A percentile compares a stretch with the other conserved stretches of the same genome.
Evolutionary conservation across 108 stramenopile species (phyloP).

Genomic region (Hondaea fermentalgiana): DNA sequence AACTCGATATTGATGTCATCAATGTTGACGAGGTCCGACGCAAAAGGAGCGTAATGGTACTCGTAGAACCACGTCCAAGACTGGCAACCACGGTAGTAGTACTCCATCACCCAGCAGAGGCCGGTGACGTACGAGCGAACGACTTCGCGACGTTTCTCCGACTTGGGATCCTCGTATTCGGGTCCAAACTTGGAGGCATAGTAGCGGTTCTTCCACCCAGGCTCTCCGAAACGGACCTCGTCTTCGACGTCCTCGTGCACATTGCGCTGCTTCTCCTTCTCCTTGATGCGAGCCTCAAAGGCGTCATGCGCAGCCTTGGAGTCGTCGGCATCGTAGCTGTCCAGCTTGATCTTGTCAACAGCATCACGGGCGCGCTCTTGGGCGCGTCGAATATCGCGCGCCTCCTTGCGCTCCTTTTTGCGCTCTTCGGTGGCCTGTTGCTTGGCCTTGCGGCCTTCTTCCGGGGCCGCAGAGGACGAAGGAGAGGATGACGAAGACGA

Average conservation of each 20-base stretch:
- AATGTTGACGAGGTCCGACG: conserved; percentile 88
- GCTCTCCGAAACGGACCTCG: conserved; percentile 81
- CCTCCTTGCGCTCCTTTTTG: conserved; percentile 48
- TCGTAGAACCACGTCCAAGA: conserved; percentile 98
- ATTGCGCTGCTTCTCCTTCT: conserved; percentile 59
- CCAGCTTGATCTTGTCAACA: conserved; percentile 28
- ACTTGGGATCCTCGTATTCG: conserved; percentile 65
- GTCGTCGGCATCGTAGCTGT: conserved; percentile 43
- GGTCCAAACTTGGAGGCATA: conserved; percentile 91
- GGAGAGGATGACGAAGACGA: neutral
- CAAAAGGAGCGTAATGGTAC: conserved; percentile 97
- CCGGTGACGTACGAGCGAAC: conserved; percentile 88
- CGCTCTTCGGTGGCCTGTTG: neutral
- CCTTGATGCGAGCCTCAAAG: conserved; percentile 22
- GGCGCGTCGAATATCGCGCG: neutral
- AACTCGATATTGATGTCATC: conserved; percentile 70
- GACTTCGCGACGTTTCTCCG: conserved; percentile 73
- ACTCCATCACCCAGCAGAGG: conserved; percentile 96
- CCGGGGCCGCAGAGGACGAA: neutral
- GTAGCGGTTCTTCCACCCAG: conserved; percentile 93
- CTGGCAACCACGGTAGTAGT: conserved; percentile 86
- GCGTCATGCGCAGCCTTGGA: conserved; percentile 22
- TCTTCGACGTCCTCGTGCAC: conserved; percentile 70
- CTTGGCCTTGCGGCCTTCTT: neutral
- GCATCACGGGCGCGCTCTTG: conserved; percentile 28